A percentile compares a stretch with the other conserved stretches of the same genome.
These are phyloP conservation scores for Umbelopsis sp. DNA, from an alignment of 371 early-diverging fungal genomes.

Conservation along the genomic window DNA sequence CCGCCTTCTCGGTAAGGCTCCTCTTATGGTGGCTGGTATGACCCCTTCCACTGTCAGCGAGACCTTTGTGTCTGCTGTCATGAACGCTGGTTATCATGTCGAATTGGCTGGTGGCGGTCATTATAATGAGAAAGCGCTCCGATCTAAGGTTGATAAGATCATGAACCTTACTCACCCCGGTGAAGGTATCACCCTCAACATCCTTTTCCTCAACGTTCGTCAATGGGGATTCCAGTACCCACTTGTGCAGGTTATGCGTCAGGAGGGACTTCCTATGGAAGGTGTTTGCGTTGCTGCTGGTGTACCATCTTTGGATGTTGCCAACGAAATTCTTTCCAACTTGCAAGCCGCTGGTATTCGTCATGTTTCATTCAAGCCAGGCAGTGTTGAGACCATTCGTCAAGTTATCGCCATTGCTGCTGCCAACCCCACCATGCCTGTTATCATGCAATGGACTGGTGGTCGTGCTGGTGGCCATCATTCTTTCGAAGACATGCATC, in stretches of 20 bases:
- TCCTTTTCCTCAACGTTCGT: slow-evolving; percentile 91
- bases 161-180: slow-evolving; percentile 82
- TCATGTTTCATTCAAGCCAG: slow-evolving; percentile 94
- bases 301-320: slow-evolving; percentile 91
- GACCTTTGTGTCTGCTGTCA: slow-evolving; percentile 81
- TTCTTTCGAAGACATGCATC: slow-evolving; percentile 95
- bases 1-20: slow-evolving; percentile 87
- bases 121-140: slow-evolving; percentile 83
- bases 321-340: slow-evolving; percentile 81
- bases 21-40: slow-evolving; percentile 92
- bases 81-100: slow-evolving; percentile 94
- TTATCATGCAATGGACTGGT: slow-evolving; percentile 97
- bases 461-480: slow-evolving; percentile 98
- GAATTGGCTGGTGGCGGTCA: slow-evolving; percentile 97
- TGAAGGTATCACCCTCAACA: slow-evolving; percentile 89
- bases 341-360: slow-evolving; percentile 83
- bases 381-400: slow-evolving; percentile 83
- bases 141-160: slow-evolving; percentile 81
- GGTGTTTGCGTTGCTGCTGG: slow-evolving; percentile 93
- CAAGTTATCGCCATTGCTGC: slow-evolving; percentile 89
- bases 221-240: slow-evolving; percentile 98
- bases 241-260: slow-evolving; percentile 83
- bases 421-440: slow-evolving; percentile 87
- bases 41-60: slow-evolving; percentile 84
- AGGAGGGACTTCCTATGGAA: slow-evolving; percentile 92